Evolutionary conservation across 108 stramenopile species (phyloP), one percentile per base, ranked within the genome.

Genomic region (Cylindrotheca closterium): DNA sequence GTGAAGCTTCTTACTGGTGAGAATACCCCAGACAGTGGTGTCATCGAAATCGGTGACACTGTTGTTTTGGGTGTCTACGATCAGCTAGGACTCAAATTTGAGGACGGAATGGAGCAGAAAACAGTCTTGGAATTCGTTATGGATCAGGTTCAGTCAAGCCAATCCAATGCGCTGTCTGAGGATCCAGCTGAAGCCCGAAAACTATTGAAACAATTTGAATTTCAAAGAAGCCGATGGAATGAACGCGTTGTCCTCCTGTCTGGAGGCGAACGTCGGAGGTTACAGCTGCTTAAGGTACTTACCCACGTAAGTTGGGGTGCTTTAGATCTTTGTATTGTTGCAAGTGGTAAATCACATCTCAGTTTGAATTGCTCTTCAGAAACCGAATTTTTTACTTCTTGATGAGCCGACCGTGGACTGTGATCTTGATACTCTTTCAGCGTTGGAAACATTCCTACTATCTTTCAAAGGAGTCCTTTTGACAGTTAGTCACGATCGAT

Each of bases 401-500:
- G 87, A 84, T 63, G 84, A 89, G 71, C 88, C 88, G 33, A 78
- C 64, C 30, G 72, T 73, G 42, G 92, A 93, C 57, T 64, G 82
- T 22, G 92, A 94, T 74, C 67, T 94, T 26, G 84, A 91, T 68
- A 91, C 89, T n/a, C 68, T 94, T 26, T 54, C 77, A 25, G 87
- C 89, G 1, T 59, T 94, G n/a, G 92, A 94, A 63, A 61, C 50
- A 7, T 96, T 91, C 51, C 68, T 98, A 53, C 79, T 84, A 3
- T 88, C 81, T 15, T 98, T 79, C 73, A 65, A 84, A 55, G 97
- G 98, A 4, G 94, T 94, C 42, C 69, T 95, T n/a, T 60, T 98
- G n/a, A 73, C 92, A 47, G 92, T 98, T 10, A 82, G 79, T 68
- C 98, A 98, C 72, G 98, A 98, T 64, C 80, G 96, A 23, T 87